Conservation (phyloP, 768 basidiomycete genomes). For the Chalciporus sphaerocephalus region DNA sequence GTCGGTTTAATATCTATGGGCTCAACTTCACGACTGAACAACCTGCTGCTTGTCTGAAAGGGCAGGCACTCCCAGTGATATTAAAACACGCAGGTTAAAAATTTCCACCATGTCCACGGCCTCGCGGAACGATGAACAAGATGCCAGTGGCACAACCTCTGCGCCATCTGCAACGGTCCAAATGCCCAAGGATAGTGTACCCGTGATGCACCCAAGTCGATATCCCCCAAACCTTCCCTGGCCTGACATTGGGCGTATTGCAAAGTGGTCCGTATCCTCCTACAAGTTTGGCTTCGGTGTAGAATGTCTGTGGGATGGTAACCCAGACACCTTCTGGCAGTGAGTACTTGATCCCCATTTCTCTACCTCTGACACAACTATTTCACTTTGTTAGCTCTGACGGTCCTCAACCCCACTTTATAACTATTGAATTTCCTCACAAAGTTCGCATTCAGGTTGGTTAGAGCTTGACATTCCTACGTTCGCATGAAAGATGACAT, state of each 20-base stretch:
- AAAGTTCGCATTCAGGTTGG: slow-evolving; percentile 85
- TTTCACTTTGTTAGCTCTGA: slow-evolving; percentile 56
- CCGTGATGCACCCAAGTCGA: slow-evolving; percentile 40
- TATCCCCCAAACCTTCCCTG: slow-evolving; percentile 54
- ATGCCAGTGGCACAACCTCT: slow-evolving; percentile 10
- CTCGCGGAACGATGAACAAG: slow-evolving; percentile 13
- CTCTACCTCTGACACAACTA: background rate
- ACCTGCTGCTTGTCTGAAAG: background rate
- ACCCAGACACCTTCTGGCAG: slow-evolving; percentile 98
- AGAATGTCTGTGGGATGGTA: slow-evolving; percentile 83
- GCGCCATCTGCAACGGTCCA: slow-evolving; percentile 10
- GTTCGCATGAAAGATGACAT: background rate
- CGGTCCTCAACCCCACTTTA: slow-evolving; percentile 95
- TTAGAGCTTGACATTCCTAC: background rate
- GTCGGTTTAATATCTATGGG: background rate
- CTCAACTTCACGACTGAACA: background rate
- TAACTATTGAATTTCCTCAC: slow-evolving; percentile 89
- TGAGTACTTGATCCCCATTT: slow-evolving; percentile 41
- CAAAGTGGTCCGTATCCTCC: slow-evolving; percentile 94
- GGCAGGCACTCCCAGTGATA: no score
- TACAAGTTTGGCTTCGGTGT: slow-evolving; percentile 96
- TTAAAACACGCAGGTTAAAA: no score
- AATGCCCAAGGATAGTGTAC: slow-evolving; percentile 33
- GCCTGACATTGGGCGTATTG: slow-evolving; percentile 85
- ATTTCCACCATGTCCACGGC: slow-evolving; percentile 16